Base-by-base conservation (phyloP, 768 basidiomycete species). In the Boletus rubescentipes region DNA sequence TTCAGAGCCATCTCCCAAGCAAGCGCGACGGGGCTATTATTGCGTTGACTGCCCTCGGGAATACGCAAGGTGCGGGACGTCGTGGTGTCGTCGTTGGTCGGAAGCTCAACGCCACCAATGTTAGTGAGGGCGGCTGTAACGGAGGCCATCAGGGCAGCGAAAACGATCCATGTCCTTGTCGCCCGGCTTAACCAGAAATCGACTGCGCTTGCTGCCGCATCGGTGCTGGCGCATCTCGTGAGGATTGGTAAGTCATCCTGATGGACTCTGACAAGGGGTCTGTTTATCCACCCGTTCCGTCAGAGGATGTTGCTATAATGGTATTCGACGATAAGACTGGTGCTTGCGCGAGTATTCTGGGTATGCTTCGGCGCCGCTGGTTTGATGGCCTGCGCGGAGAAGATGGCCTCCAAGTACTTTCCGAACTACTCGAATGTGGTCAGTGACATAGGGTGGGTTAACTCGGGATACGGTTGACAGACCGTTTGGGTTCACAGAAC, bases 361-460 rank as follows among this genome's bases (percentile, higher is more conserved):
- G 38, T 8, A 69, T 68, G 67, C 48, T 68, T 30, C 52, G 30
- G 42, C 59, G 57, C 45, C 58, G 65, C 38, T 65, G 67, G 65
- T 68, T 69, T n/a, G 67, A 69, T 18, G 66, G 58, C 10, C 14
- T 55, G n/a, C 53, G 48, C 1, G 65, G 65, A 34, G 67, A 67
- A 57, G 67, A 68, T 26, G 63, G 63, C 20, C 49, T 68, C 2
- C 53, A 51, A 23, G 59, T 59, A n/a, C 38, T 68, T 1, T 51
- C 49, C 5, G 41, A 55, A 29, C 15, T 69, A 5, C 43, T 69
- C 6, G 46, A 54, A 15, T 54, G 63, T 43, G 63, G 67, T 68
- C 35, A 54, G 67, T 57, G 4, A 14, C 29, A 30, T 10, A 12
- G 2, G 6, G 0, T 31, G 10, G 12, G 3, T 18, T 12, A 23